These are phyloP conservation scores for Backusella circina DNA, from an alignment of 192 early-diverging fungal species.

Conservation along the genomic window DNA sequence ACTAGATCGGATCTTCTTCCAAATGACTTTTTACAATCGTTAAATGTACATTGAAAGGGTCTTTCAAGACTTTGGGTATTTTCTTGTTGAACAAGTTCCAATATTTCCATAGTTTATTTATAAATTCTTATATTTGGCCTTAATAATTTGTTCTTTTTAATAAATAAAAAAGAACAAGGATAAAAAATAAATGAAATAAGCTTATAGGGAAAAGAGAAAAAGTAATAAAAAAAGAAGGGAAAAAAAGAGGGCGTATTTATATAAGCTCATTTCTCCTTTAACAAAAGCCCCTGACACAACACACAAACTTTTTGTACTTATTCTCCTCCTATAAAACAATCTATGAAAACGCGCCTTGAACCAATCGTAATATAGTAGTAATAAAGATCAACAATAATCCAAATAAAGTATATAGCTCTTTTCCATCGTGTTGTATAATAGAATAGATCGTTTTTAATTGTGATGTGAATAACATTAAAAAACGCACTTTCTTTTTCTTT, in stretches of 20 bases:
- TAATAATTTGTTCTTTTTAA: background rate
- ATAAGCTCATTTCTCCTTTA: background rate
- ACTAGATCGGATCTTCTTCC: conserved; percentile 62
- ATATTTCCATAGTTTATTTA: conserved; percentile 52
- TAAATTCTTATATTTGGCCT: background rate
- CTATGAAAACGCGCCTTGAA: background rate
- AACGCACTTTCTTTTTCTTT: background rate
- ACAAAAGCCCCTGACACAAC: background rate
- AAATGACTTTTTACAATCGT: conserved; percentile 69
- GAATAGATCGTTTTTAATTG: background rate
- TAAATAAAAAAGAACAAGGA: background rate
- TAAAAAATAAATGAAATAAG: background rate
- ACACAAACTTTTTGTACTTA: background rate
- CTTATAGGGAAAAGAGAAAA: background rate
- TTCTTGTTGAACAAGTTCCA: conserved; percentile 57
- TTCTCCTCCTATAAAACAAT: background rate
- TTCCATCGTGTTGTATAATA: background rate
- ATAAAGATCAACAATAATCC: background rate
- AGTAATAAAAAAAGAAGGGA: background rate
- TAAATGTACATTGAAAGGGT: conserved; percentile 58
- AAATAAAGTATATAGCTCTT: background rate
- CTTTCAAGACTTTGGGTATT: conserved; percentile 40
- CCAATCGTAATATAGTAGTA: background rate
- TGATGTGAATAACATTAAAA: background rate
- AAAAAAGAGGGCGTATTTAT: background rate